A percentile compares a stretch with the other conserved stretches of the same genome.
Evolutionary conservation across 2,329 filamentous ascomycete species (phyloP).

Genomic region (Aspergillus sp.): DNA sequence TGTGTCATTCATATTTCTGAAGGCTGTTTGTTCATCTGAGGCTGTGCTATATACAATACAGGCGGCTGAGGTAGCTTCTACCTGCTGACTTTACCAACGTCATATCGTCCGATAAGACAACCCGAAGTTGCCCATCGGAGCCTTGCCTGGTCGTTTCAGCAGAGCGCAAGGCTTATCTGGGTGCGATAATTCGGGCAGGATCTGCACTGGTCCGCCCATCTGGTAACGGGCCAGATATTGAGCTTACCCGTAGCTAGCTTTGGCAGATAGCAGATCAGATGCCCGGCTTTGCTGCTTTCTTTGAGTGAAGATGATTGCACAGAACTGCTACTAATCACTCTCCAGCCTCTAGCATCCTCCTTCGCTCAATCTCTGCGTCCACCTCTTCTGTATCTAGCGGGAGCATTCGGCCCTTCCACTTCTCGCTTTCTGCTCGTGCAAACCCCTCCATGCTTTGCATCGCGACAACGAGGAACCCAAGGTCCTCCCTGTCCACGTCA

Average conservation of each 20-base stretch:
- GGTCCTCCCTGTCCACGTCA: constrained; percentile 89
- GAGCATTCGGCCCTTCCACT: constrained; percentile 58
- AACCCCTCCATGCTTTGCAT: constrained; percentile 79
- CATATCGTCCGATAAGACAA: not conserved
- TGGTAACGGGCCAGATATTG: not conserved
- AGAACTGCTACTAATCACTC: constrained; percentile 35
- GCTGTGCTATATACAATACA: not conserved
- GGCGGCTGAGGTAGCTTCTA: not conserved
- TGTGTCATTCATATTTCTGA: not conserved
- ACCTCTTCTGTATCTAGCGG: constrained; percentile 64
- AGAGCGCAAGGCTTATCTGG: not conserved
- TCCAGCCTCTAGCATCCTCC: constrained; percentile 47
- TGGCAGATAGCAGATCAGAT: not conserved
- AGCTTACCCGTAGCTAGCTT: not conserved
- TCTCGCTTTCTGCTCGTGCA: constrained; percentile 62
- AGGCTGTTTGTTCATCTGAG: not conserved
- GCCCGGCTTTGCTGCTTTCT: not conserved
- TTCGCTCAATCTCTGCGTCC: constrained; percentile 63
- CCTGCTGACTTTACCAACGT: not conserved
- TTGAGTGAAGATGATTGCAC: not conserved
- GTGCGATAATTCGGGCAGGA: not conserved
- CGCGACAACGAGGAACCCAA: constrained; percentile 88
- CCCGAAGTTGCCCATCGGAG: not conserved
- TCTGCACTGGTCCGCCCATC: not conserved
- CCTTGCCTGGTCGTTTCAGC: not conserved